phyloP scores from a whole-genome alignment of 768 basidiomycete genomes.

The Russula lepida region DNA sequence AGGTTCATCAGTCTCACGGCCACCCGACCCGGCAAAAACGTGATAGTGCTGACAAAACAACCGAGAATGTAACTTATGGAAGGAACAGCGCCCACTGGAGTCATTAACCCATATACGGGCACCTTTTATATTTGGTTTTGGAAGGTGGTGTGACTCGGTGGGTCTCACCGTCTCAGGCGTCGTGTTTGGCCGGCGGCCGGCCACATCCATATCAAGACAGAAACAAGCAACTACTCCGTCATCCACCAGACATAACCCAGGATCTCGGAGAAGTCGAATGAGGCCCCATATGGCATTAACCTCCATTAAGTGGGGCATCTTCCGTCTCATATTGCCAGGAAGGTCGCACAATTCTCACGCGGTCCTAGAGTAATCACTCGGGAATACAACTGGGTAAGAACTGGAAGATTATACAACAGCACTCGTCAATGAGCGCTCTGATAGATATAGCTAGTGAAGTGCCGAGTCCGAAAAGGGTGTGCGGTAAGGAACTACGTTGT shows the following conservation, averaged over 20 bases:
- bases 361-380: background rate
- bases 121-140: background rate
- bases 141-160: background rate
- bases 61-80: too few species aligned
- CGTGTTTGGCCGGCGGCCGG: background rate
- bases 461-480: background rate
- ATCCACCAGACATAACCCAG: background rate
- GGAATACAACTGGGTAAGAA: background rate
- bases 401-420: slow-evolving; percentile 1
- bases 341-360: background rate
- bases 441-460: slow-evolving; percentile 8
- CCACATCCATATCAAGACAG: background rate
- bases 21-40: too few species aligned
- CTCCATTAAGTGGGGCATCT: background rate
- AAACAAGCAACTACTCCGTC: background rate
- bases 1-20: too few species aligned
- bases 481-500: background rate
- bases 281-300: background rate
- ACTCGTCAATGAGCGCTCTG: background rate
- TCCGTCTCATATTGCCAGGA: background rate
- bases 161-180: too few species aligned
- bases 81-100: too few species aligned
- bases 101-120: background rate
- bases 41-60: background rate
- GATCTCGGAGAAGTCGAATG: background rate